Conservation (phyloP, 805 yeast genomes). For the Ogataea henricii region DNA sequence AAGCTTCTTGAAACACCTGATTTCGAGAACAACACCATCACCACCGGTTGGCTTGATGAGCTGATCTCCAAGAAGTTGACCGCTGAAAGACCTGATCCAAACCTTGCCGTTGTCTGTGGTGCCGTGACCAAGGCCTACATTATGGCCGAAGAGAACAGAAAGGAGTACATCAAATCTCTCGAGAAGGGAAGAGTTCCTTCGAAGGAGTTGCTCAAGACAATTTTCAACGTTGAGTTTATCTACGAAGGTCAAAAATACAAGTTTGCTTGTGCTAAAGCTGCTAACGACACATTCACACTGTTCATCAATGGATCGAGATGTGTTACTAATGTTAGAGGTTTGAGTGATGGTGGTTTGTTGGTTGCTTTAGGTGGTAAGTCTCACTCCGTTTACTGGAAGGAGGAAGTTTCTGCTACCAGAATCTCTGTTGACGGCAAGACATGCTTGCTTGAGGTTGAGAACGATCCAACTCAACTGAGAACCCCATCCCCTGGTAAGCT, state of each 20-base stretch:
- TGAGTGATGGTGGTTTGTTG: slow-evolving; percentile 93
- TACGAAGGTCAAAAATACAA: slow-evolving; percentile 92
- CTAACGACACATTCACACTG: slow-evolving; percentile 79
- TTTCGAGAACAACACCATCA: slow-evolving; percentile 92
- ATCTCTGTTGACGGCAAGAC: slow-evolving; percentile 94
- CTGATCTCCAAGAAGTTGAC: slow-evolving; percentile 90
- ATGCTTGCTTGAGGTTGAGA: slow-evolving; percentile 89
- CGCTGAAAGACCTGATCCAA: slow-evolving; percentile 94
- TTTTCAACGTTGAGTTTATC: slow-evolving; percentile 91
- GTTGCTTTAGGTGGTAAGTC: slow-evolving; percentile 88
- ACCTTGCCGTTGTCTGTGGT: slow-evolving; percentile 92
- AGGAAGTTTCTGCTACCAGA: slow-evolving; percentile 94
- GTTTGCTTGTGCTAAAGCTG: slow-evolving; percentile 93
- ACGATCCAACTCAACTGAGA: slow-evolving; percentile 97
- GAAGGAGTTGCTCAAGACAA: slow-evolving; percentile 76
- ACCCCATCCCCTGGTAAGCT: slow-evolving; percentile 99
- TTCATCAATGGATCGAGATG: slow-evolving; percentile 92
- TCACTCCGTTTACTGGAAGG: slow-evolving; percentile 96
- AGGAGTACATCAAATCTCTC: slow-evolving; percentile 71
- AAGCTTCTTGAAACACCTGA: slow-evolving; percentile 94
- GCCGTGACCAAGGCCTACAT: slow-evolving; percentile 95
- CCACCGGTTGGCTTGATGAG: slow-evolving; percentile 99
- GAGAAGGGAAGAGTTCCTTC: slow-evolving; percentile 96
- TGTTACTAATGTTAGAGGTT: slow-evolving; percentile 82
- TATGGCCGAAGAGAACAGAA: slow-evolving; percentile 67